A percentile compares a stretch with the other conserved stretches of the same genome.
Conservation (phyloP, 768 basidiomycete species). For the Plicaturopsis crispa region DNA sequence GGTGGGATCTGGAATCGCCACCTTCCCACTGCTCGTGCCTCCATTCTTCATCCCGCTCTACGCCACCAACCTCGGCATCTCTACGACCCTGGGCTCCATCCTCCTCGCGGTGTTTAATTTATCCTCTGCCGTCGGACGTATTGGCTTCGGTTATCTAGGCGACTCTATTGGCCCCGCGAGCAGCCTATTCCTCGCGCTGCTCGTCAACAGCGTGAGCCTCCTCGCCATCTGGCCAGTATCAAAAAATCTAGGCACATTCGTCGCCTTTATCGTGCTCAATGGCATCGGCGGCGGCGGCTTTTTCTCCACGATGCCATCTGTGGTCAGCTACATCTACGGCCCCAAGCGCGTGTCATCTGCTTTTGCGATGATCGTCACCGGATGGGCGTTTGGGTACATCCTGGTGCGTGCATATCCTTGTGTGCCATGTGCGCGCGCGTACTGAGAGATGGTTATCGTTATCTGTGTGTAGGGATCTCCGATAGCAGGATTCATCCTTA, state of each 20-base stretch:
- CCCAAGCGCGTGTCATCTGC: slow-evolving; percentile 20
- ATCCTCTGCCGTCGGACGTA: slow-evolving; percentile 24
- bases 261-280: slow-evolving; percentile 18
- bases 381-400: slow-evolving; percentile 22
- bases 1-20: slow-evolving; percentile 23
- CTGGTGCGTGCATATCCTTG: slow-evolving; percentile 14
- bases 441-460: not conserved
- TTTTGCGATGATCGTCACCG: slow-evolving; percentile 25
- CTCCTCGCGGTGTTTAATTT: slow-evolving; percentile 26
- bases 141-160: slow-evolving; percentile 19
- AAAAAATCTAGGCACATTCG: slow-evolving; percentile 15
- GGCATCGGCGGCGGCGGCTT: slow-evolving; percentile 24
- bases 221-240: slow-evolving; percentile 21
- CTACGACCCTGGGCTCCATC: slow-evolving; percentile 15
- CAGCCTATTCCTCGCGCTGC: slow-evolving; percentile 17
- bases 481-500: slow-evolving; percentile 20
- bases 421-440: not conserved
- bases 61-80: slow-evolving; percentile 19
- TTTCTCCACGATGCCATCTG: slow-evolving; percentile 24
- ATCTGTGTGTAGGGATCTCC: slow-evolving; percentile 17
- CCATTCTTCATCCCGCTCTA: slow-evolving; percentile 30
- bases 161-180: slow-evolving; percentile 22
- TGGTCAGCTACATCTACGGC: slow-evolving; percentile 21
- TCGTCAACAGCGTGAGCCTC: slow-evolving; percentile 21
- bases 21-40: slow-evolving; percentile 27